These are phyloP conservation scores for Ceratocystis papillata DNA, from an alignment of 2,329 filamentous ascomycete genomes.

Conservation along the genomic window DNA sequence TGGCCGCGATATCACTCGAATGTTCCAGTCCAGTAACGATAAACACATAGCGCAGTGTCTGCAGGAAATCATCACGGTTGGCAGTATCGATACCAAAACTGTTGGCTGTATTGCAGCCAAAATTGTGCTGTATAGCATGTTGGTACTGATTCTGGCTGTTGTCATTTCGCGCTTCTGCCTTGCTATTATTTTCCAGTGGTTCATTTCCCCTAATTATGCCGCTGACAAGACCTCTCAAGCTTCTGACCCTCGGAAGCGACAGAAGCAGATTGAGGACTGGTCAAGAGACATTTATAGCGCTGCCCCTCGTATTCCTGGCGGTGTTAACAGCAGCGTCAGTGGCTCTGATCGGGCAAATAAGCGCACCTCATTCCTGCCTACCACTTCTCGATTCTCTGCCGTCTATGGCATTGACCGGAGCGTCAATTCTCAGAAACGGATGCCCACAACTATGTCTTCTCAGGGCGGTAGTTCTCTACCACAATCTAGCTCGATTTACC, in stretches of 20 bases:
- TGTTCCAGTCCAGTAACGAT: constrained; percentile 67
- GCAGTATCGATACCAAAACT: constrained; percentile 87
- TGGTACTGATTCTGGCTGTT: constrained; percentile 84
- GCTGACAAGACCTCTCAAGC: constrained; percentile 76
- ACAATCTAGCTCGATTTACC: constrained; percentile 57
- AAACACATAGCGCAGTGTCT: constrained; percentile 80
- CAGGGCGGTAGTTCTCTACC: constrained; percentile 64
- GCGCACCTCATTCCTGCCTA: constrained; percentile 80
- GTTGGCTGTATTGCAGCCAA: constrained; percentile 96
- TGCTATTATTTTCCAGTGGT: constrained; percentile 91
- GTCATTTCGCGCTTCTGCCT: constrained; percentile 79
- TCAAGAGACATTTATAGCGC: constrained; percentile 93
- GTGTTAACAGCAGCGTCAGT: constrained; percentile 55
- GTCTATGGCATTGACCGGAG: constrained; percentile 66
- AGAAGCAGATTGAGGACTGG: constrained; percentile 95
- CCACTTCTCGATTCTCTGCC: constrained; percentile 87
- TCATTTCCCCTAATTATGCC: constrained; percentile 75
- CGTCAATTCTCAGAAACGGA: constrained; percentile 37
- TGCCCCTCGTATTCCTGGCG: constrained; percentile 66
- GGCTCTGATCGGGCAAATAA: constrained; percentile 63
- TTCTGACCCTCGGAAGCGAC: constrained; percentile 69
- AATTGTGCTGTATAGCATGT: constrained; percentile 87
- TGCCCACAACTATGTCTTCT: constrained; percentile 89
- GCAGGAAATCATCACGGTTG: constrained; percentile 88
- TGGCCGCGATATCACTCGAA: constrained; percentile 79